Base-by-base conservation (phyloP, 2,329 filamentous ascomycete species). In the Aspergillus luchuensis region DNA sequence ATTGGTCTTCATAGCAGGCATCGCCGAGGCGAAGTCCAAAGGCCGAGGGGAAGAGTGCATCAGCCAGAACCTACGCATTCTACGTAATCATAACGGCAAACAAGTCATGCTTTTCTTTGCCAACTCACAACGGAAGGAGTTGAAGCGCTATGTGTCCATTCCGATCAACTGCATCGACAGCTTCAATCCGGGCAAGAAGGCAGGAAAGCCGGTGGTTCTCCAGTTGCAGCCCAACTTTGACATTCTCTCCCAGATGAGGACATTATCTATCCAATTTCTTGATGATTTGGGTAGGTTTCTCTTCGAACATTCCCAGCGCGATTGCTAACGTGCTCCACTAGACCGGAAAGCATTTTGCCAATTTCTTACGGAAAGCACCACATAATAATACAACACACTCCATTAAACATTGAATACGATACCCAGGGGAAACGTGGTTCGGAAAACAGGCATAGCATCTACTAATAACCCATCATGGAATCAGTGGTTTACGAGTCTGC, bases 11-110 rank as follows among this genome's bases (percentile, higher is more conserved):
- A 74, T 78, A 33, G 76, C 74, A 0, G 77, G 77, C 0, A 77
- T 79, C 55, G 76, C 77, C 1, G 76, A 78, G 58, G 77, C 76
- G 45, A 78, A 76, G 49, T 79, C 76, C 47, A 79, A 78, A 61
- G 77, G 77, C 8, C 75, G 77, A 7, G 77, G 77, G 0, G 77
- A 79, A 59, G 77, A 79, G 69, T 78, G 76, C 56, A 79, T 79
- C 67, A 79, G 76, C 53, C 77, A 79, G 63, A 79, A 79, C 58
- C 60, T 79, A 15, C 75, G 77, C 4, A 71, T 79, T 8, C 67
- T 79, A 3, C 74, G 73, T 1, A 73, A 72, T 1, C 62, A 65
- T 2, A 77, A 74, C 23, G 74, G 74, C 36, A 72, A 69, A 57
- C 69, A 72, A 13, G 71, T 74, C 1, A 71, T 79, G 52, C 38